Evolutionary conservation across 2,329 filamentous ascomycete genomes (phyloP), one percentile per base, ranked within the genome.

Genomic region (Cercospora citrullina): DNA sequence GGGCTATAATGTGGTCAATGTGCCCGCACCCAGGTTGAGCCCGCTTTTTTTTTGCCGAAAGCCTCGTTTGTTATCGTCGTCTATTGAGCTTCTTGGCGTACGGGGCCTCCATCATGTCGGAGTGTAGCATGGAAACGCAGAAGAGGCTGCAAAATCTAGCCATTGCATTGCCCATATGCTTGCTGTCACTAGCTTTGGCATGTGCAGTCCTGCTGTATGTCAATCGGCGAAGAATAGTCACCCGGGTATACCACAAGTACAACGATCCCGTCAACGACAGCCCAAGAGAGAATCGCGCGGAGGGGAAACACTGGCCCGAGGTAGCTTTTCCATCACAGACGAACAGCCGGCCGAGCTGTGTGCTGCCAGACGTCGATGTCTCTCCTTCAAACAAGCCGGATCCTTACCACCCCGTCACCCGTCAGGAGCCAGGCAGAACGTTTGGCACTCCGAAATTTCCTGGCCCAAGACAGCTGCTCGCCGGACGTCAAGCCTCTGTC

Each of bases 161-260:
- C 18, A 68, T 65, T 30, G 63, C 63, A 5, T 39, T 68, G 26
- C 66, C 66, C 21, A 26, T 63, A 23, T 60, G 66, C 51, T 10
- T 68, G 26, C 10, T 42, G 16, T 36, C 51, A 4, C 9, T 53
- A 3, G 62, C 62, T 26, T 23, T 65, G 59, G 36, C 61, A 4
- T 16, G 60, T 3, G 33, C 23, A 7, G 16, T 48, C 7, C n/a
- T 51, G 4, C 36, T 68, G 2, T 60, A 39, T 21, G 39, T 64
- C 55, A 61, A 68, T 48, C 18, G 66, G 6, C 58, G 53, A 10
- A 36, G 66, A 8, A 63, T 68, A 23, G 51, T 68, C 21, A 33
- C 51, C 5, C 58, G 63, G 6, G 30, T 68, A 33, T 53, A 68
- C 36, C 58, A 60, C 45, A 68, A 51, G 28, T 68, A 65, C 30